These are phyloP conservation scores for Hymenotorrendiella dingleyae DNA, from an alignment of 2,329 filamentous ascomycete genomes.

Conservation along the genomic window DNA sequence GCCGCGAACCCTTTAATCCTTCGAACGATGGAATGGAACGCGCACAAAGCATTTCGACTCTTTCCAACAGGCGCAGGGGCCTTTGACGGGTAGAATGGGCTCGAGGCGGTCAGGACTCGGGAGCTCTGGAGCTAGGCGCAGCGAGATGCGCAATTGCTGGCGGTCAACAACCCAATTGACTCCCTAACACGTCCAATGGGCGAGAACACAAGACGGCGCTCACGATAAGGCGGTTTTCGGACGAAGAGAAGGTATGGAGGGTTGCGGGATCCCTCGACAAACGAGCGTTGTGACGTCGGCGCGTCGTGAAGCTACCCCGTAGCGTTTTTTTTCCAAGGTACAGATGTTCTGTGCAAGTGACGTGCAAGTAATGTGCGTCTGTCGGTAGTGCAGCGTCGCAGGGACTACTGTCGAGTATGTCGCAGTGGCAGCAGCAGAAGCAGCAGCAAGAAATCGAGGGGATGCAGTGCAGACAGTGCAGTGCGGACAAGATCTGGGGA, in stretches of 20 bases:
- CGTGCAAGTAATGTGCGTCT: neutral
- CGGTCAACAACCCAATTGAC: conserved; percentile 13
- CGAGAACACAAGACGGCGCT: conserved; percentile 6
- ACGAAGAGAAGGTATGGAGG: conserved; percentile 5
- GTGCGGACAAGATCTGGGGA: conserved; percentile 1
- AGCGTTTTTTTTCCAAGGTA: conserved; percentile 4
- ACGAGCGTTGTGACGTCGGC: conserved; percentile 19
- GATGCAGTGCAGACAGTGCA: conserved; percentile 5
- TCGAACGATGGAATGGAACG: conserved; percentile 24
- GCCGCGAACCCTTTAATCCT: conserved; percentile 27
- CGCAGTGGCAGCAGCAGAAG: conserved; percentile 9
- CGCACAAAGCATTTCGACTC: conserved; percentile 31
- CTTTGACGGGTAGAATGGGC: conserved; percentile 19
- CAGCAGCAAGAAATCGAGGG: conserved; percentile 7
- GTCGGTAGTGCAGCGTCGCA: too few relatives aligned
- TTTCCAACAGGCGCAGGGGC: conserved; percentile 19
- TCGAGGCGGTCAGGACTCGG: conserved; percentile 18
- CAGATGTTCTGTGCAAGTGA: neutral
- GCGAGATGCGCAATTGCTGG: conserved; percentile 6
- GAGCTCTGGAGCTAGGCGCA: conserved; percentile 8
- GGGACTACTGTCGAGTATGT: too few relatives aligned
- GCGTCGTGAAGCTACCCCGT: conserved; percentile 10
- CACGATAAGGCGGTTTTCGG: conserved; percentile 3
- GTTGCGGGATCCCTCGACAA: conserved; percentile 15
- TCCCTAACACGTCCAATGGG: conserved; percentile 10